Conservation (phyloP, 2,329 filamentous ascomycete genomes). For the Arthrobotrys sphaeroides region DNA sequence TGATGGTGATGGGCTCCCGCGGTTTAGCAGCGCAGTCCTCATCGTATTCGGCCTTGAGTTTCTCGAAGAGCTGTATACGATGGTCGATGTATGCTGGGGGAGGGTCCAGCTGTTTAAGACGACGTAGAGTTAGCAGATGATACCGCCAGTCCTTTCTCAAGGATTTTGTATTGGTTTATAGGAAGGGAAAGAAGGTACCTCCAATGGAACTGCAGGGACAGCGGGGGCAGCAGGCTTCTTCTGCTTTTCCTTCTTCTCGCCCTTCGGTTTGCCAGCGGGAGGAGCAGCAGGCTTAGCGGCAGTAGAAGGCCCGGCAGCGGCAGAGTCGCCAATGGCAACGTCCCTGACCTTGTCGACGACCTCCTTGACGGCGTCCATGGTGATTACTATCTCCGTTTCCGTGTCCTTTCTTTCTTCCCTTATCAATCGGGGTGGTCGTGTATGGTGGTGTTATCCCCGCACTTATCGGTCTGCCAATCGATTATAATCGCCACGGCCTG, state of each 20-base stretch:
- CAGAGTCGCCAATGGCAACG: slow-evolving; percentile 66
- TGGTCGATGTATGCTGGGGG: slow-evolving; percentile 81
- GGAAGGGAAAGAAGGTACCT: slow-evolving; percentile 57
- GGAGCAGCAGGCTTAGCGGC: background rate
- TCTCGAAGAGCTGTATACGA: slow-evolving; percentile 86
- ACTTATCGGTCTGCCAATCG: too few relatives aligned
- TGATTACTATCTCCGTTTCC: background rate
- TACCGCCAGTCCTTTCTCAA: background rate
- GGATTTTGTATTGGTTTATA: background rate
- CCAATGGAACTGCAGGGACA: slow-evolving; percentile 62
- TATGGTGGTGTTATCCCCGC: too few relatives aligned
- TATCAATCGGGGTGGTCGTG: too few relatives aligned
- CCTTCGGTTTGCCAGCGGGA: slow-evolving; percentile 60
- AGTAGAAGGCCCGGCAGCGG: slow-evolving; percentile 59
- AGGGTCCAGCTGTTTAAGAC: slow-evolving; percentile 62
- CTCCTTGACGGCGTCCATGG: slow-evolving; percentile 63
- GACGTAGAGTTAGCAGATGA: slow-evolving; percentile 9
- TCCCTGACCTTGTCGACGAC: slow-evolving; percentile 71
- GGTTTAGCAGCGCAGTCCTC: slow-evolving; percentile 66
- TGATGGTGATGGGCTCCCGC: slow-evolving; percentile 42
- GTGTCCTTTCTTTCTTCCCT: too few relatives aligned
- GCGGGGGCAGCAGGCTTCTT: slow-evolving; percentile 60
- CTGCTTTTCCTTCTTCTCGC: slow-evolving; percentile 67
- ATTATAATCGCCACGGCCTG: too few relatives aligned
- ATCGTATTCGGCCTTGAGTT: slow-evolving; percentile 83